phyloP scores from a whole-genome alignment of 208 protist genomes.

The Jaenimonas drosophilae region DNA sequence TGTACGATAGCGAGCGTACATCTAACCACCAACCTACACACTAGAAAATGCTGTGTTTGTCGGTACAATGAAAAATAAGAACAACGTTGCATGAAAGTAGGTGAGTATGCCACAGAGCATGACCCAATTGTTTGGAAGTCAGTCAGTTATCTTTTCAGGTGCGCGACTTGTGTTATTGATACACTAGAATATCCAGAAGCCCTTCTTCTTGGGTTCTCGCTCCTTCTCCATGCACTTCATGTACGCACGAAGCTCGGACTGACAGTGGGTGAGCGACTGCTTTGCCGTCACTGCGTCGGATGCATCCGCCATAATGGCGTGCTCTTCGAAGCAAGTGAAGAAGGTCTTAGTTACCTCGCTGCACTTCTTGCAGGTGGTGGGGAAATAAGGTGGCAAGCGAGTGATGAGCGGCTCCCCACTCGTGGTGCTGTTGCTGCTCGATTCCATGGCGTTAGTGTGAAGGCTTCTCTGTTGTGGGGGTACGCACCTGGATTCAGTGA shows the following conservation, averaged over 20 bases:
- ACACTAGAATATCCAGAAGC: too few relatives aligned
- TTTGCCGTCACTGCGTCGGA: slow-evolving; percentile 45
- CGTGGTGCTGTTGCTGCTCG: slow-evolving; percentile 1
- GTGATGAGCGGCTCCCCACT: slow-evolving; percentile 11
- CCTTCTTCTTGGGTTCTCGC: too few relatives aligned
- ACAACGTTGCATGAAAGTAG: too few relatives aligned
- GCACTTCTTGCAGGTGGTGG: slow-evolving; percentile 50
- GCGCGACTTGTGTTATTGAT: too few relatives aligned
- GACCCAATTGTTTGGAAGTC: too few relatives aligned
- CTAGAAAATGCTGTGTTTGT: too few relatives aligned
- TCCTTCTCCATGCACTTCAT: slow-evolving; percentile 71
- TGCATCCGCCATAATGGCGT: slow-evolving; percentile 50
- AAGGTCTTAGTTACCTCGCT: slow-evolving; percentile 28
- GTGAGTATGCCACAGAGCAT: too few relatives aligned
- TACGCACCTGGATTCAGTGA: too few relatives aligned
- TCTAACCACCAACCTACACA: slow-evolving; percentile 4
- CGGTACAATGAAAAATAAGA: too few relatives aligned
- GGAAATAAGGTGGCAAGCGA: slow-evolving; percentile 62
- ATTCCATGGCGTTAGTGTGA: too few relatives aligned
- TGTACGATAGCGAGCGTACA: slow-evolving; percentile 82
- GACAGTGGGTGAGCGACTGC: slow-evolving; percentile 43
- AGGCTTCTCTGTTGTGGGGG: too few relatives aligned
- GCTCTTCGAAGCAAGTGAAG: slow-evolving; percentile 66
- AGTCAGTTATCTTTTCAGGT: too few relatives aligned
- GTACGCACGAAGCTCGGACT: slow-evolving; percentile 49